Percentiles rank a stretch among this genome's conserved stretches.
phyloP scores from a whole-genome alignment of 2,329 filamentous ascomycete genomes.

The Calonectria pseudoreteaudii region DNA sequence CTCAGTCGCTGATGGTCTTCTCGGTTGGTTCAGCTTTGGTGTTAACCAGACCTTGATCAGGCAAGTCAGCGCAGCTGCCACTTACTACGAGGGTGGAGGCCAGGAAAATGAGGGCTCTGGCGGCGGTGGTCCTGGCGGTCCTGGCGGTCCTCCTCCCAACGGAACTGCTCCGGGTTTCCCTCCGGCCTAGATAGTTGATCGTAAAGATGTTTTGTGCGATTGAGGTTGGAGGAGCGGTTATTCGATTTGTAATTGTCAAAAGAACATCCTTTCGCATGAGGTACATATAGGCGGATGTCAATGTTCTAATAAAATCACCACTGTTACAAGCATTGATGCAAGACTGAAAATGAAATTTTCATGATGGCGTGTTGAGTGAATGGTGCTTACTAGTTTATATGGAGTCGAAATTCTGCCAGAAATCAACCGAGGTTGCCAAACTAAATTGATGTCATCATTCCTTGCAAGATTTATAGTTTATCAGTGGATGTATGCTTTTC shows the following conservation, averaged over 20 bases:
- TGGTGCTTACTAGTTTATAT: no score
- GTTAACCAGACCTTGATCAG: not conserved
- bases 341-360: not conserved
- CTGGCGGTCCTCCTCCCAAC: not conserved
- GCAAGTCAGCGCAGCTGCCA: constrained; percentile 4
- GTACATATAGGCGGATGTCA: no score
- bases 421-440: not conserved
- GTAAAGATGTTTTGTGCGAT: not conserved
- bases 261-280: not conserved
- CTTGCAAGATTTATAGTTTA: not conserved
- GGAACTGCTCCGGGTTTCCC: not conserved
- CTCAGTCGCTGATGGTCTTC: constrained; percentile 9
- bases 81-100: constrained; percentile 13
- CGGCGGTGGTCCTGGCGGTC: not conserved
- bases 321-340: not conserved
- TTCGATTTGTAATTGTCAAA: not conserved
- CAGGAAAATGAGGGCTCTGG: not conserved
- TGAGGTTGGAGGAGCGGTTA: not conserved
- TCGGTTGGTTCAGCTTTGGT: constrained; percentile 16
- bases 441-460: not conserved
- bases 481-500: not conserved
- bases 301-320: not conserved
- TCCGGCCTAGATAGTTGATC: not conserved
- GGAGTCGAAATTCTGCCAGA: not conserved
- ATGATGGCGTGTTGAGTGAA: no score